phyloP scores from a whole-genome alignment of 169 alveolate genomes.

The Blepharisma undulans region DNA sequence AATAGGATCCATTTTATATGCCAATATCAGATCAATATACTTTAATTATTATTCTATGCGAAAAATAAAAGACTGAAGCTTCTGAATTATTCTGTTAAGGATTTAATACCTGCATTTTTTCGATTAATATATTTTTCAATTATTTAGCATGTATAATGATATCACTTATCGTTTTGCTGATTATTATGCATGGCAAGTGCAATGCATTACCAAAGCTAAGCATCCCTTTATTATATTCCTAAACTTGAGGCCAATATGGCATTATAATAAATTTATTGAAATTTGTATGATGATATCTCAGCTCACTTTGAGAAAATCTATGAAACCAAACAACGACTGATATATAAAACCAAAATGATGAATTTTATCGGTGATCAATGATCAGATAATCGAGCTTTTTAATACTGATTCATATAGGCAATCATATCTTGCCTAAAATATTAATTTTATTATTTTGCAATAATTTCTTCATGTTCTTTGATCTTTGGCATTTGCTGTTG shows the following conservation, averaged over 20 bases:
- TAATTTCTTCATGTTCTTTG: no score
- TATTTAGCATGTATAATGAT: neutral
- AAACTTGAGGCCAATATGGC: neutral
- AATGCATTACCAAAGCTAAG: neutral
- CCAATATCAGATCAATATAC: neutral
- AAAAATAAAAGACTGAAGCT: no score
- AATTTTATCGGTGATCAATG: neutral
- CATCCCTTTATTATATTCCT: neutral
- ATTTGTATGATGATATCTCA: neutral
- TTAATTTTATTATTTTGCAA: no score
- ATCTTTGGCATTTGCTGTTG: no score
- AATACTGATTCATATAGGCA: neutral
- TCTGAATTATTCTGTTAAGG: no score
- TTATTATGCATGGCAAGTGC: neutral
- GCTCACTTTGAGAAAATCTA: neutral
- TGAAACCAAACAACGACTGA: neutral
- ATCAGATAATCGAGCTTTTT: neutral
- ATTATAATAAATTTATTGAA: neutral
- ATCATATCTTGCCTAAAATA: neutral
- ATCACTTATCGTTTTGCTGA: neutral
- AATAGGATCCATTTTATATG: neutral
- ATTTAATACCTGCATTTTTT: no score
- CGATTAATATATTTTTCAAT: neutral
- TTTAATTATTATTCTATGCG: no score
- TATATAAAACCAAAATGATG: neutral